These are phyloP conservation scores for Oryza nivara DNA, from an alignment of 176 grass and related monocot species.

Conservation along the genomic window DNA sequence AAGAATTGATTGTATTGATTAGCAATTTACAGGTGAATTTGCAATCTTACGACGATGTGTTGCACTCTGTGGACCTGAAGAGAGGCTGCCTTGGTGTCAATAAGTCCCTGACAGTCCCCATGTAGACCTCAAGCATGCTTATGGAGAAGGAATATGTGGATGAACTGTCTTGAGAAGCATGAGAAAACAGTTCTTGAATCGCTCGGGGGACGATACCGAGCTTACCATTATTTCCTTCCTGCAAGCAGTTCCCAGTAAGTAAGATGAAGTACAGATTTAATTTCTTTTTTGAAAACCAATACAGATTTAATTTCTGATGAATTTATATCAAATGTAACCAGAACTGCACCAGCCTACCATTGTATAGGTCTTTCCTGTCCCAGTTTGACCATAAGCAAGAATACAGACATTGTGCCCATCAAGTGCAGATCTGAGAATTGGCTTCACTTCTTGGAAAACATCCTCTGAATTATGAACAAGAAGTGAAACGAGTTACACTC, in stretches of 20 bases:
- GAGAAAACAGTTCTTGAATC: slow-evolving; percentile 75
- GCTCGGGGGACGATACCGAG: slow-evolving; percentile 70
- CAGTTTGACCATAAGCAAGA: slow-evolving; percentile 78
- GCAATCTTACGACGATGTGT: slow-evolving; percentile 50
- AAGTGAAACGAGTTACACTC: slow-evolving; percentile 5
- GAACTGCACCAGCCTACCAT: slow-evolving; percentile 59
- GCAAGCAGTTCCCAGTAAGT: slow-evolving; percentile 33
- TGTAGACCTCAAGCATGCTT: slow-evolving; percentile 94
- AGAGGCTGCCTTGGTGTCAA: slow-evolving; percentile 71
- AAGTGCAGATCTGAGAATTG: slow-evolving; percentile 77
- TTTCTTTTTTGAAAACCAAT: too few relatives aligned
- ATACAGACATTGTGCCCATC: slow-evolving; percentile 88
- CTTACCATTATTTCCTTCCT: slow-evolving; percentile 80
- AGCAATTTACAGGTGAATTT: not conserved
- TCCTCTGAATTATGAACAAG: slow-evolving; percentile 55
- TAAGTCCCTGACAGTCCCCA: slow-evolving; percentile 85
- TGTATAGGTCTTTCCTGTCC: slow-evolving; percentile 87
- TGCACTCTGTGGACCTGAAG: slow-evolving; percentile 44
- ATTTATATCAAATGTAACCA: slow-evolving; percentile 21
- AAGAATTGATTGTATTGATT: not conserved
- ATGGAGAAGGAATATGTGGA: slow-evolving; percentile 70
- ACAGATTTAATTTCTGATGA: not conserved
- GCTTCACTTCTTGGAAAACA: slow-evolving; percentile 74
- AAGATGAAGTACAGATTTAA: not conserved
- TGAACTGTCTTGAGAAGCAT: slow-evolving; percentile 67